Conservation (phyloP, 495 filamentous ascomycete species). For the Cryomyces antarcticus region DNA sequence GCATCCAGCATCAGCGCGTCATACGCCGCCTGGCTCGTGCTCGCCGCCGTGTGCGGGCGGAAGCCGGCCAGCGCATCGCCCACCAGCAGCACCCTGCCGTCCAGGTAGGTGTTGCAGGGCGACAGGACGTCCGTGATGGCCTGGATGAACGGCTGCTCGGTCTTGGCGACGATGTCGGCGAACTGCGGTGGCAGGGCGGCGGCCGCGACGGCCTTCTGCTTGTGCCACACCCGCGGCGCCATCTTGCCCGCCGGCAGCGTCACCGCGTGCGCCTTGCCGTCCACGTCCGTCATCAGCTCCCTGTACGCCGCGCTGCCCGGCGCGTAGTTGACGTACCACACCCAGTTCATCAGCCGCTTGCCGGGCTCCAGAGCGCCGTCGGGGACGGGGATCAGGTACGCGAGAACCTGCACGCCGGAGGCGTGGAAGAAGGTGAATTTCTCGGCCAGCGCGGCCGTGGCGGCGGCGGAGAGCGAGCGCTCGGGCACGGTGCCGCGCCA, state of each 20-base stretch:
- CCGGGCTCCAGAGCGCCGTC: conserved; percentile 26
- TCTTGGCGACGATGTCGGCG: conserved; percentile 28
- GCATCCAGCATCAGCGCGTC: conserved; percentile 8
- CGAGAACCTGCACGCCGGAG: conserved; percentile 24
- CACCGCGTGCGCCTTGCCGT: conserved; percentile 24
- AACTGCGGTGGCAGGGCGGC: conserved; percentile 29
- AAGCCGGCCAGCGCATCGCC: conserved; percentile 37
- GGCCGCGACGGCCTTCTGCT: conserved; percentile 22
- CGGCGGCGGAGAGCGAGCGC: conserved; percentile 12
- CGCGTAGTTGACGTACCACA: conserved; percentile 36
- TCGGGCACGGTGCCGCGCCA: conserved; percentile 32
- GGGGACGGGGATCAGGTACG: conserved; percentile 32
- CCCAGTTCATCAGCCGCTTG: conserved; percentile 31
- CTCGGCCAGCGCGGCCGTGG: conserved; percentile 13
- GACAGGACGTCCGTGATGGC: conserved; percentile 32
- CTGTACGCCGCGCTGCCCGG: conserved; percentile 24
- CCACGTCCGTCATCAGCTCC: conserved; percentile 30
- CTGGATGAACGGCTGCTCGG: conserved; percentile 31
- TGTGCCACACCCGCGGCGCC: conserved; percentile 21
- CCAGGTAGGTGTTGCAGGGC: conserved; percentile 23
- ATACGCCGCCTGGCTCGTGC: conserved; percentile 10
- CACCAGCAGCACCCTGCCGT: conserved; percentile 30
- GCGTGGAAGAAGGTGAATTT: conserved; percentile 27
- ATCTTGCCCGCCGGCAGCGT: conserved; percentile 31
- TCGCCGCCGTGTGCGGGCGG: conserved; percentile 31